Evolutionary conservation across 2,329 filamentous ascomycete species (phyloP).

Genomic region (Epichloe gansuensis): DNA sequence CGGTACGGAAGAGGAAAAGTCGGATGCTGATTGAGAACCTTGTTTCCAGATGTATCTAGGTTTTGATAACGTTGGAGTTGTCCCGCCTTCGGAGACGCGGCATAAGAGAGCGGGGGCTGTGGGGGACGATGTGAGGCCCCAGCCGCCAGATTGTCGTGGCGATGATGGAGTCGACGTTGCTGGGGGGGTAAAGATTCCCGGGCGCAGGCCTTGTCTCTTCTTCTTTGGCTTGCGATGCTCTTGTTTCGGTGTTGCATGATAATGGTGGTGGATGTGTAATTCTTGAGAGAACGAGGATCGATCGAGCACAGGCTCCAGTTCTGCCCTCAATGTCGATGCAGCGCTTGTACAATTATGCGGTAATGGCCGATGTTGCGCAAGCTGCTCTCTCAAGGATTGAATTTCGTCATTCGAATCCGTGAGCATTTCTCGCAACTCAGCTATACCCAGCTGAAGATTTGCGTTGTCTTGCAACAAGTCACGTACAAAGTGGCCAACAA

Average conservation of each 20-base stretch:
- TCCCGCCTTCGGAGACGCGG: constrained; percentile 30
- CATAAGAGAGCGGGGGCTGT: constrained; percentile 28
- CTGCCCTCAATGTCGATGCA: constrained; percentile 52
- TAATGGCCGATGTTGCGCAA: constrained; percentile 65
- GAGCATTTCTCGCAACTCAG: constrained; percentile 82
- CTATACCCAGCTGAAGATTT: constrained; percentile 80
- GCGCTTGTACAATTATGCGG: constrained; percentile 22
- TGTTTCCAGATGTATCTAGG: constrained; percentile 41
- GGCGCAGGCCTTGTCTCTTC: constrained; percentile 52
- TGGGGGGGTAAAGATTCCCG: constrained; percentile 49
- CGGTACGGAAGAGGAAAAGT: constrained; percentile 61
- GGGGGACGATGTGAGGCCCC: constrained; percentile 25
- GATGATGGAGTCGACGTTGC: constrained; percentile 22
- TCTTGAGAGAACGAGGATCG: constrained; percentile 45
- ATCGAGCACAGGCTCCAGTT: constrained; percentile 45
- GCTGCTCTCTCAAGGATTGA: constrained; percentile 68
- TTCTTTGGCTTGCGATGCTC: constrained; percentile 56
- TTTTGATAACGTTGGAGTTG: constrained; percentile 34
- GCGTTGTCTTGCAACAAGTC: constrained; percentile 94
- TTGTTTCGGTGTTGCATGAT: constrained; percentile 56
- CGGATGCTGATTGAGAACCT: constrained; percentile 40
- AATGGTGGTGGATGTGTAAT: constrained; percentile 89
- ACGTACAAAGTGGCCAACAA: constrained; percentile 92
- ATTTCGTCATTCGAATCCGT: constrained; percentile 90
- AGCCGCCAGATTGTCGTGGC: constrained; percentile 23